These are phyloP conservation scores for Pisolithus thermaeus DNA, from an alignment of 1,284 basidiomycete species.

Conservation along the genomic window DNA sequence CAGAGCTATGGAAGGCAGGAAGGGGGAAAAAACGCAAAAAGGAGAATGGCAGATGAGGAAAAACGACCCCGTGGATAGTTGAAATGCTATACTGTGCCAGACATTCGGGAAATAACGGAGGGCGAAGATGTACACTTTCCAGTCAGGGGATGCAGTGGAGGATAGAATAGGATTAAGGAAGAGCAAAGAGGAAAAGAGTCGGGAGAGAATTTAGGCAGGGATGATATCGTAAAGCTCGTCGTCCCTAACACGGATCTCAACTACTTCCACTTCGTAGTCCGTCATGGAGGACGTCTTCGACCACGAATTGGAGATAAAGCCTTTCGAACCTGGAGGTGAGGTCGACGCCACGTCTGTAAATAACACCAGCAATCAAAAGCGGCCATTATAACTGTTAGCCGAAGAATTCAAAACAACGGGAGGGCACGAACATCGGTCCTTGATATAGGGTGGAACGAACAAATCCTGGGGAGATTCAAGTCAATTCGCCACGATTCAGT, in stretches of 20 bases:
- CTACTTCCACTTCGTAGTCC: slow-evolving; percentile 76
- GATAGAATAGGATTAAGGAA: not conserved
- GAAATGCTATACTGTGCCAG: not conserved
- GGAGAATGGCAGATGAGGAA: not conserved
- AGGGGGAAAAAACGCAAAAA: not conserved
- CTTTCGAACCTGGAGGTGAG: slow-evolving; percentile 62
- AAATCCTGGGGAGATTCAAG: slow-evolving; percentile 47
- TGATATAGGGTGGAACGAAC: slow-evolving; percentile 80
- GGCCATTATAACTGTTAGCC: not conserved
- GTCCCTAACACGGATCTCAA: slow-evolving; percentile 75
- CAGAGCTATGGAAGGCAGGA: slow-evolving; percentile 2
- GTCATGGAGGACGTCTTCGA: slow-evolving; percentile 58
- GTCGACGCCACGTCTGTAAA: slow-evolving; percentile 70
- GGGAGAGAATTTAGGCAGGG: slow-evolving; percentile 29
- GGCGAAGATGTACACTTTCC: not conserved
- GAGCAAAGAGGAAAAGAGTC: not conserved
- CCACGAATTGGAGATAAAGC: slow-evolving; percentile 62
- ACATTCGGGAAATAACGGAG: not conserved
- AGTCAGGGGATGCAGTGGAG: not conserved
- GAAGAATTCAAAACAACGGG: slow-evolving; percentile 9
- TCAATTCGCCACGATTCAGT: not conserved
- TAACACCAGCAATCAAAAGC: not conserved
- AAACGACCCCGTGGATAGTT: not conserved
- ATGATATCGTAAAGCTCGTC: slow-evolving; percentile 71
- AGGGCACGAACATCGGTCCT: slow-evolving; percentile 69